phyloP scores from a whole-genome alignment of 768 basidiomycete species.

The Rhizopogon rudus region DNA sequence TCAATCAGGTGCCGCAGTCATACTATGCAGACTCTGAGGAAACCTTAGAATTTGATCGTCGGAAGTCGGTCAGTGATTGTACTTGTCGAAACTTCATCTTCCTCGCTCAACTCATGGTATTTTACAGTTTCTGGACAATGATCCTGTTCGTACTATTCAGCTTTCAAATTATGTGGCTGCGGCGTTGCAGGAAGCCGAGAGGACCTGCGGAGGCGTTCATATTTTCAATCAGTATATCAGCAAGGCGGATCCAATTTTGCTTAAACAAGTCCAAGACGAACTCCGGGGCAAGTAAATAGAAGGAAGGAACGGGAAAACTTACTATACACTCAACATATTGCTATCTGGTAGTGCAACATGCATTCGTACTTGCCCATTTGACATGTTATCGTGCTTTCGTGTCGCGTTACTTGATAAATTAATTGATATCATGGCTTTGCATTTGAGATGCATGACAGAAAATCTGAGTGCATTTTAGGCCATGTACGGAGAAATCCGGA shows the following conservation, averaged over 20 bases:
- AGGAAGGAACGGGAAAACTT: background rate
- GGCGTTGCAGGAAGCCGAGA: conserved; percentile 62
- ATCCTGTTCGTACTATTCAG: conserved; percentile 64
- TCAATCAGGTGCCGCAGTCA: conserved; percentile 48
- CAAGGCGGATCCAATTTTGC: conserved; percentile 67
- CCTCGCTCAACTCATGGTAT: conserved; percentile 4
- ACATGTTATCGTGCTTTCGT: background rate
- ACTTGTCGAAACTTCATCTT: background rate
- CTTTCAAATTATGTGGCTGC: conserved; percentile 57
- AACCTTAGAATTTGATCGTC: conserved; percentile 73
- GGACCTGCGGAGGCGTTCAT: conserved; percentile 49
- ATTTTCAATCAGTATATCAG: conserved; percentile 60
- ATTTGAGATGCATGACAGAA: no score
- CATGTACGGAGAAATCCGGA: no score
- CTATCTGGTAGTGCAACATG: background rate
- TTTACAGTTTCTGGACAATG: conserved; percentile 58
- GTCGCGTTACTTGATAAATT: background rate
- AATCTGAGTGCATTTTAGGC: no score
- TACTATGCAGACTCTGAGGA: conserved; percentile 64
- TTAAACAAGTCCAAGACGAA: conserved; percentile 63
- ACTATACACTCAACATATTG: background rate
- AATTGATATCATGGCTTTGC: background rate
- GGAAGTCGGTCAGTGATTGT: conserved; percentile 51
- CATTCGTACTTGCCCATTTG: no score
- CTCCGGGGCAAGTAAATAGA: conserved; percentile 20